A percentile compares a stretch with the other conserved stretches of the same genome.
Evolutionary conservation across 1,284 basidiomycete genomes (phyloP).

Genomic region (Apiotrichum gamsii): DNA sequence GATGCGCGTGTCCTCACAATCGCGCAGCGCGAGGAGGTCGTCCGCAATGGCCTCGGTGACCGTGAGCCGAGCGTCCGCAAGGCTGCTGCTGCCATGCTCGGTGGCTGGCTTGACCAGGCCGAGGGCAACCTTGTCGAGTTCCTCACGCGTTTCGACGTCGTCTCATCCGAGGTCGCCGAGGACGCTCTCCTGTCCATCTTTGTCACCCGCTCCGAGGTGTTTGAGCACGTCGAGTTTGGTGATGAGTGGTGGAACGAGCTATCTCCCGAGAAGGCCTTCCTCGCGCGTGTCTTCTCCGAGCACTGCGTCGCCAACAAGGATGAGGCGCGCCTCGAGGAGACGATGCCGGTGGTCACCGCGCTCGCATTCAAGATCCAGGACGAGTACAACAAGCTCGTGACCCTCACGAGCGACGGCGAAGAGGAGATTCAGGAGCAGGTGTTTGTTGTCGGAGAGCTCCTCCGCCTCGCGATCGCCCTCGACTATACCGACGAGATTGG

Average conservation of each 20-base stretch:
- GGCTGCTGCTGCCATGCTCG: slow-evolving; percentile 71
- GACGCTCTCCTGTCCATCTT: slow-evolving; percentile 63
- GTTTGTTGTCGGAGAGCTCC: slow-evolving; percentile 72
- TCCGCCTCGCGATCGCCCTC: slow-evolving; percentile 71
- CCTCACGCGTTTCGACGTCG: slow-evolving; percentile 60
- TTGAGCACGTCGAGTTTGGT: slow-evolving; percentile 64
- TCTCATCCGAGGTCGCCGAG: slow-evolving; percentile 56
- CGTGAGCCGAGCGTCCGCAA: slow-evolving; percentile 74
- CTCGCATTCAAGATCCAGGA: slow-evolving; percentile 81
- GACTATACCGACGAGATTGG: slow-evolving; percentile 96
- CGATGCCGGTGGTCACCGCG: slow-evolving; percentile 80
- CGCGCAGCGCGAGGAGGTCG: slow-evolving; percentile 68
- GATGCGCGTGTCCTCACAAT: slow-evolving; percentile 66
- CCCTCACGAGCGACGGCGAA: slow-evolving; percentile 50
- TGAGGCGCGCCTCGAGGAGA: slow-evolving; percentile 63
- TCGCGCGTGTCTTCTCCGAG: slow-evolving; percentile 78
- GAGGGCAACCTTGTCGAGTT: slow-evolving; percentile 54
- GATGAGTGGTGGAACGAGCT: slow-evolving; percentile 67
- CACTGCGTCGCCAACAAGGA: slow-evolving; percentile 64
- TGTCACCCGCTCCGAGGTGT: slow-evolving; percentile 56
- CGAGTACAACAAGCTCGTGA: slow-evolving; percentile 65
- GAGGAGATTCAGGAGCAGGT: slow-evolving; percentile 54
- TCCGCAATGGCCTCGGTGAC: slow-evolving; percentile 79
- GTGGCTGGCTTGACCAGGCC: slow-evolving; percentile 64
- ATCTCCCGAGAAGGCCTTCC: slow-evolving; percentile 73